Conservation (phyloP, 1,284 basidiomycete species). For the Malassezia nana region DNA sequence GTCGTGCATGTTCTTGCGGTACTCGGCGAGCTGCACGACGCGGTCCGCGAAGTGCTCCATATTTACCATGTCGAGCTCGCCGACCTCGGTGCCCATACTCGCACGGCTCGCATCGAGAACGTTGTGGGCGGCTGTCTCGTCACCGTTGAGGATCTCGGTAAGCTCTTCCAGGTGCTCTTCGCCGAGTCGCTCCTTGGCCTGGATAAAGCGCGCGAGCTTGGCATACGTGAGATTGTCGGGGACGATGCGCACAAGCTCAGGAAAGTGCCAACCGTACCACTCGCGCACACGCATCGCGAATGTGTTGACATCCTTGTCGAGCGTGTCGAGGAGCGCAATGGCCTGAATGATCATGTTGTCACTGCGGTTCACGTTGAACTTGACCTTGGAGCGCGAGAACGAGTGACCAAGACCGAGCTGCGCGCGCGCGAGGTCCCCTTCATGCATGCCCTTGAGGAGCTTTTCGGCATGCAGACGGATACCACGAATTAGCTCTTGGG, state of each 20-base stretch:
- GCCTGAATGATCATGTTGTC: conserved; percentile 99
- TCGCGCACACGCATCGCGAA: conserved; percentile 97
- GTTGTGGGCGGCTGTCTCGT: conserved; percentile 78
- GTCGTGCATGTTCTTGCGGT: conserved; percentile 78
- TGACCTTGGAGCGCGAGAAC: conserved; percentile 89
- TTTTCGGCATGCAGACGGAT: conserved; percentile 85
- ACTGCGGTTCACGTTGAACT: conserved; percentile 95
- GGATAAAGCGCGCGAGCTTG: conserved; percentile 74
- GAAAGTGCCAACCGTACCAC: conserved; percentile 99
- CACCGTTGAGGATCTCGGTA: conserved; percentile 72
- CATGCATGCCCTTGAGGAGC: conserved; percentile 73
- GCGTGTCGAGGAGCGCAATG: conserved; percentile 92
- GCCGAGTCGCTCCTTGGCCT: conserved; percentile 61
- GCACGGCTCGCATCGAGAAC: conserved; percentile 85
- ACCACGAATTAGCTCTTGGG: conserved; percentile 82
- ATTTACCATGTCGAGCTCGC: conserved; percentile 91
- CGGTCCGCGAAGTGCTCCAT: conserved; percentile 84
- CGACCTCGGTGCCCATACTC: conserved; percentile 88
- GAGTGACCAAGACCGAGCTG: conserved; percentile 87
- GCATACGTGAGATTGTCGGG: conserved; percentile 94
- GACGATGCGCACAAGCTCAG: conserved; percentile 86
- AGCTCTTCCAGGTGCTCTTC: conserved; percentile 70
- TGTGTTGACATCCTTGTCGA: conserved; percentile 99
- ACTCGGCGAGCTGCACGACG: conserved; percentile 82
- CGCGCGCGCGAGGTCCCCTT: conserved; percentile 79